Percentiles rank a stretch among this genome's conserved stretches.
Evolutionary conservation across 305 asterid species (phyloP).

Genomic region (Fraxinus greggii): DNA sequence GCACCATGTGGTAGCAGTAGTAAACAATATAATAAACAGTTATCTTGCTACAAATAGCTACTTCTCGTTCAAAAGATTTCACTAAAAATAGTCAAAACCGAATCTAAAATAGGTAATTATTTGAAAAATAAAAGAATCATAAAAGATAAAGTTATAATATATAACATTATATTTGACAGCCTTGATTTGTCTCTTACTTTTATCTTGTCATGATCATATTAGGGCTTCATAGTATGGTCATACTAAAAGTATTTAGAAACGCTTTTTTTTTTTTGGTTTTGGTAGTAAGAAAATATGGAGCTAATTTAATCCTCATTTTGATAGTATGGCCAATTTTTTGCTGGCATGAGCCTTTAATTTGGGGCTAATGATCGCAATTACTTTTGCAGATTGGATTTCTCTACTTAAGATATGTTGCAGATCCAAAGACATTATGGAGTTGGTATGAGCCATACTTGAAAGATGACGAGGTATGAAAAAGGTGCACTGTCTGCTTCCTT

Average conservation of each 20-base stretch:
- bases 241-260: neutral
- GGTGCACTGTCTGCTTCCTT: conserved; percentile 22
- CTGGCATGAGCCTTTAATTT: conserved; percentile 5
- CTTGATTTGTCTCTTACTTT: neutral
- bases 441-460: conserved; percentile 91
- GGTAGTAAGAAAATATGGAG: neutral
- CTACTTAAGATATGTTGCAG: conserved; percentile 82
- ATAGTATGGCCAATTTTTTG: conserved; percentile 13
- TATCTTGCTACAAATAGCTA: neutral
- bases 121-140: neutral
- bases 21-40: neutral
- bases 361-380: neutral
- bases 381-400: conserved; percentile 83
- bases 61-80: neutral
- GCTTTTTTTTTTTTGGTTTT: neutral
- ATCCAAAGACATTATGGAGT: conserved; percentile 89
- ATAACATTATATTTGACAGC: neutral
- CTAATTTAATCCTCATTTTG: neutral
- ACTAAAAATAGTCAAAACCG: neutral
- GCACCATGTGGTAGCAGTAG: neutral
- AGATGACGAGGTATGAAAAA: conserved; percentile 85
- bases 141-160: neutral
- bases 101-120: neutral
- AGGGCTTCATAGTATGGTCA: neutral
- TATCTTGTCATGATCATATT: neutral